Base-by-base conservation (phyloP, 345 rosid genomes). In the Anacardium occidentale region DNA sequence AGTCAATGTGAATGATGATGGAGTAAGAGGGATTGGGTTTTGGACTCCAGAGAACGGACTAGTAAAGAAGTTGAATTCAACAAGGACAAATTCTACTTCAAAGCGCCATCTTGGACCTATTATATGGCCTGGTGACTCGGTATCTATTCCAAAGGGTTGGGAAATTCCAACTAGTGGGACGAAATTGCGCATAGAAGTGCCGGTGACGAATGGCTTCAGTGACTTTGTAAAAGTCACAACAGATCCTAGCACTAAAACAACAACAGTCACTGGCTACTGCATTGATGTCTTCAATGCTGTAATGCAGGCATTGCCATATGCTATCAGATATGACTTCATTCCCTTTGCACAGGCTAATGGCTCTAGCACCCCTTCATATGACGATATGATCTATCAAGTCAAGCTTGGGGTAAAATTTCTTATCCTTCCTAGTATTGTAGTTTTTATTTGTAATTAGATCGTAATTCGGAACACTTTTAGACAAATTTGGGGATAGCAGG, bases 201-300 rank as follows among this genome's bases (percentile, higher is more conserved):
- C 91, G 10, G 58, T 71, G 26, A 84, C 66, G 51, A 1, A 2
- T 0, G 89, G 87, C 15, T 85, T 55, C 58, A 79, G 20, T 1
- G 77, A 80, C 12, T 83, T 89, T 7, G 81, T 87, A 37, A 64
- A 68, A 25, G 86, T 83, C 25, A 71, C 37, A 21, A 26, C 17
- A 24, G 86, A 85, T 62, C 64, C 73, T 59, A 34, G 2, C 1
- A 71, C 83, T 2, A 66, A 68, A 21, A 4, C 20, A 24, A 0
- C 70, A 32, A 0, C 0, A 13, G 57, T 72, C 13, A 67, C 81
- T 5, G 88, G 93, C 7, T 88, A 73, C 45, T 70, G 81, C 65
- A 83, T 85, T 18, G 85, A 80, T 45, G 77, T 86, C 26, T 88
- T 86, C 62, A 7, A 83, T 20, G 86, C 85, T 57, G 89, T 72